Evolutionary conservation across 2,329 filamentous ascomycete genomes (phyloP).

Genomic region (Rosellinia necatrix): DNA sequence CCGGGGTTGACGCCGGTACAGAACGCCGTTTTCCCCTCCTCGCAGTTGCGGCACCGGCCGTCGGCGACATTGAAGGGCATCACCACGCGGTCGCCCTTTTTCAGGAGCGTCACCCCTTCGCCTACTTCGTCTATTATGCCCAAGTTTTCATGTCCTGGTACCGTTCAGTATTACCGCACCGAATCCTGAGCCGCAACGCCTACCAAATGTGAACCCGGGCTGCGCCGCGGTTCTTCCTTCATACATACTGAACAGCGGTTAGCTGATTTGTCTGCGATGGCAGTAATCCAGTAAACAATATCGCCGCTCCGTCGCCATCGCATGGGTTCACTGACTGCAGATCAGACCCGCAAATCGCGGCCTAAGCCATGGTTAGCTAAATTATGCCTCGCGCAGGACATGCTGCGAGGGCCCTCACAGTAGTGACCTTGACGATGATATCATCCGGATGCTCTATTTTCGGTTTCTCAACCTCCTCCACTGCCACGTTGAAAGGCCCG

Average conservation of each 20-base stretch:
- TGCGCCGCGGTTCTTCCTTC: slow-evolving; percentile 14
- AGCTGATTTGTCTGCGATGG: not conserved
- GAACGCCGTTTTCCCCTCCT: slow-evolving; percentile 17
- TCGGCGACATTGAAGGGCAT: slow-evolving; percentile 17
- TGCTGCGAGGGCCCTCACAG: not conserved
- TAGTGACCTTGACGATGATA: slow-evolving; percentile 16
- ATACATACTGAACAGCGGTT: slow-evolving; percentile 5
- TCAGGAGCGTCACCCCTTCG: slow-evolving; percentile 7
- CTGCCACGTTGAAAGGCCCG: slow-evolving; percentile 7
- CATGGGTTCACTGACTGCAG: slow-evolving; percentile 14
- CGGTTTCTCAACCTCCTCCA: slow-evolving; percentile 11
- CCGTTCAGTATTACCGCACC: not conserved
- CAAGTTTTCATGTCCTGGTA: slow-evolving; percentile 10
- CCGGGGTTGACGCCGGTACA: slow-evolving; percentile 16
- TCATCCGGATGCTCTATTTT: slow-evolving; percentile 12
- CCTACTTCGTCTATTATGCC: slow-evolving; percentile 14
- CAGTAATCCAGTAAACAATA: too few relatives aligned
- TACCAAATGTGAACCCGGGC: slow-evolving; percentile 14
- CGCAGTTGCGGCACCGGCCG: slow-evolving; percentile 17
- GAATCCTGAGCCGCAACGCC: not conserved
- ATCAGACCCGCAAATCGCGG: slow-evolving; percentile 17
- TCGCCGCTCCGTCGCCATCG: too few relatives aligned
- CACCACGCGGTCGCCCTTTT: slow-evolving; percentile 15
- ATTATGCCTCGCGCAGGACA: not conserved
- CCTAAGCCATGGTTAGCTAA: not conserved